Base-by-base conservation (phyloP, 2,329 filamentous ascomycete species). In the Aureobasidium sp. region DNA sequence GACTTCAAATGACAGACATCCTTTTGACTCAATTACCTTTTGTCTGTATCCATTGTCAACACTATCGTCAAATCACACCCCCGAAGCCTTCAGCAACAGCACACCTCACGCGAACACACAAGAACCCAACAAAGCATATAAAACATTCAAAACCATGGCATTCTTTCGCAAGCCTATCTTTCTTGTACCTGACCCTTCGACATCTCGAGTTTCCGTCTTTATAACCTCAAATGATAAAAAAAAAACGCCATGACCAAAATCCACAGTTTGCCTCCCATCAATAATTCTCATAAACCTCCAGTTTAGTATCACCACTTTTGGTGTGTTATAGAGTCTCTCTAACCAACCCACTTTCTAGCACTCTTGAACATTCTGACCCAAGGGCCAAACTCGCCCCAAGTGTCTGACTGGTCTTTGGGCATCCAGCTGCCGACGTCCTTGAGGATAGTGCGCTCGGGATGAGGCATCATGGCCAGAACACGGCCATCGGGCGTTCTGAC, bases 381-480 rank as follows among this genome's bases (percentile, higher is more conserved):
- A 22, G 92, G 91, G 1, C 90, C 89, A 72, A 87, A 88, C 67
- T 91, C 87, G 31, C 89, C 90, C 88, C 89, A 92, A 65, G 86
- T 80, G 67, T 83, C 81, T 37, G 71, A 74, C 69, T 77, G 75
- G 14, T 84, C 83, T 63, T 84, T 79, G 8, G 90, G 88, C 65
- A 88, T 78, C 74, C 87, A 96, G 73, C 89, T 93, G 52, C 82
- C 85, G 64, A 91, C 87, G 63, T 90, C 89, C 62, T 85, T 85
- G 78, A 95, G 78, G 63, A 96, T 86, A 17, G 90, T 95, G n/a
- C 91, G 84, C 78, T 97, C 91, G 0, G 91, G 91, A 74, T 96
- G 91, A 64, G 92, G 92, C 91, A 97, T 96, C 78, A 96, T 84
- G 7, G 91, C 91, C 67, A 96, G 75, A 1, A 95, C 89, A 62